These are phyloP conservation scores for Pythium aquatile DNA, from an alignment of 352 stramenopile species.

Conservation along the genomic window DNA sequence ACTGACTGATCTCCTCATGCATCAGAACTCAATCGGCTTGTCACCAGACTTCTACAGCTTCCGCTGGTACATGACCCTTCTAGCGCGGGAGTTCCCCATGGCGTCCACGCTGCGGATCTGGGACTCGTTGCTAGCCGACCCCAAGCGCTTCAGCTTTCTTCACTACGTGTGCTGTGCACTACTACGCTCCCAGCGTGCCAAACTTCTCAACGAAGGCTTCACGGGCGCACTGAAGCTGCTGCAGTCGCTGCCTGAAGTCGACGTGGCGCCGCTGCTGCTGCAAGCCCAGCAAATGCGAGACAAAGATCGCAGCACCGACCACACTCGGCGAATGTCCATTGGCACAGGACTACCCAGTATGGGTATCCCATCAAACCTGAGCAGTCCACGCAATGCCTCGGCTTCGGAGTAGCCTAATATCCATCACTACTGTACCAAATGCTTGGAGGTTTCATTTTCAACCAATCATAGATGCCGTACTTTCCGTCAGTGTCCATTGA, in stretches of 20 bases:
- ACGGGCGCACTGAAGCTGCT: slow-evolving; percentile 40
- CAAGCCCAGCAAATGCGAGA: slow-evolving; percentile 50
- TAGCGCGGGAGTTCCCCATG: slow-evolving; percentile 65
- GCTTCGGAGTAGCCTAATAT: slow-evolving; percentile 1
- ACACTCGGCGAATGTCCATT: slow-evolving; percentile 11
- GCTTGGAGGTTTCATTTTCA: neutral
- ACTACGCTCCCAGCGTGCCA: slow-evolving; percentile 43
- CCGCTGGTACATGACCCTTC: slow-evolving; percentile 72
- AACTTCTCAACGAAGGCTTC: slow-evolving; percentile 43
- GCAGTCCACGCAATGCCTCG: neutral
- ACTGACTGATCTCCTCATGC: slow-evolving; percentile 6
- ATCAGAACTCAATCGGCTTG: slow-evolving; percentile 61
- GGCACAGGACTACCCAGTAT: neutral
- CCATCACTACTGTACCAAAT: no score
- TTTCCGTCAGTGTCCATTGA: no score
- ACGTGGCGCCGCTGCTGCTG: slow-evolving; percentile 38
- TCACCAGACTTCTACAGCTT: slow-evolving; percentile 66
- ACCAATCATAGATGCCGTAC: neutral
- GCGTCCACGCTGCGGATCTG: slow-evolving; percentile 51
- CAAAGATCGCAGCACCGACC: slow-evolving; percentile 39
- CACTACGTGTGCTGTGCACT: slow-evolving; percentile 65
- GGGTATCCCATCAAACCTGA: neutral
- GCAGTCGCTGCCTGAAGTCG: slow-evolving; percentile 33
- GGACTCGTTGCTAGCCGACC: slow-evolving; percentile 56
- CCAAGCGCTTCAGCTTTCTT: slow-evolving; percentile 66